These are phyloP conservation scores for Fulvia fulva DNA, from an alignment of 2,329 filamentous ascomycete genomes.

Conservation along the genomic window DNA sequence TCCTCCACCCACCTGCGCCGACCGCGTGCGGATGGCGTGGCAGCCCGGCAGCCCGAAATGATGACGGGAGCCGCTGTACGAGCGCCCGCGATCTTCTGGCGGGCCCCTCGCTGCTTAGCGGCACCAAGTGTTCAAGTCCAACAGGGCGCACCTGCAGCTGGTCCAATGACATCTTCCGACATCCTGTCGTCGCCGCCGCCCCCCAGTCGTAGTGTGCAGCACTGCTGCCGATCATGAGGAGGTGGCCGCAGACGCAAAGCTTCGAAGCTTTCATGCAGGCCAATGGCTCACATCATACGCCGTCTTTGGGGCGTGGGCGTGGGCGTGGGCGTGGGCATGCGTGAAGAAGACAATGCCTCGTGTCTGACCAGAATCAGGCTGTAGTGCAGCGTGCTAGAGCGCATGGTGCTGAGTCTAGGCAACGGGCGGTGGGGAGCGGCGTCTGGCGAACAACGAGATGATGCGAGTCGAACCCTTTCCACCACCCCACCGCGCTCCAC, in stretches of 20 bases:
- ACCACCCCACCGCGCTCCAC: neutral
- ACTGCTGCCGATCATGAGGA: conserved; percentile 10
- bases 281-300: neutral
- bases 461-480: neutral
- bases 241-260: neutral
- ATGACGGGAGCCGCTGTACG: conserved; percentile 16
- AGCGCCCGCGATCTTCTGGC: conserved; percentile 13
- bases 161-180: conserved; percentile 6
- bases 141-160: conserved; percentile 12
- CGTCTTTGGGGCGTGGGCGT: too few relatives aligned
- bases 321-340: too few relatives aligned
- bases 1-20: neutral
- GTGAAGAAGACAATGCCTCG: neutral
- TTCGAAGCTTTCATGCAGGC: neutral
- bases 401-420: neutral
- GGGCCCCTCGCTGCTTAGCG: conserved; percentile 11
- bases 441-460: neutral
- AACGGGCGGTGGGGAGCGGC: neutral
- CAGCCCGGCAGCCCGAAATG: conserved; percentile 20
- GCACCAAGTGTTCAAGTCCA: neutral
- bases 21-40: conserved; percentile 9
- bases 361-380: neutral
- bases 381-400: neutral
- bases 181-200: neutral
- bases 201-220: conserved; percentile 5